Evolutionary conservation across 352 stramenopile genomes (phyloP), one percentile per base, ranked within the genome.

Genomic region (Phytophthora aleatoria): DNA sequence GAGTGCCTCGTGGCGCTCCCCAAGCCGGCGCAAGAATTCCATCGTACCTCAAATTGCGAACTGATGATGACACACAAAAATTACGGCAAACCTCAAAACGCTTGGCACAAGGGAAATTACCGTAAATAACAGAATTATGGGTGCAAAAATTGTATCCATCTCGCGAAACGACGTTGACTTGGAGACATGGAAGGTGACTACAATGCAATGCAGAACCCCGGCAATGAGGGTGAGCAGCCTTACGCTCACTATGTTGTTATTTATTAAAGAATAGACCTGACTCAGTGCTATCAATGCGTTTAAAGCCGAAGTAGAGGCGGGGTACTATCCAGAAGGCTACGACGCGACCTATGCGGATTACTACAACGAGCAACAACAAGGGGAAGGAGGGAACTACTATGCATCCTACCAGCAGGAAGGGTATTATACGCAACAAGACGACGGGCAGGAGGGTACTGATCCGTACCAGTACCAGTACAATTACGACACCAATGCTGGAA

Each of bases 1-100:
- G 44, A 98, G 75, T 24, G 75, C 73, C 73, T 97, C 84, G 68
- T 98, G 92, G 61, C 76, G 83, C 54, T 76, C 85, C 48, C 82
- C 67, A 9, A 97, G 58, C 36, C 77, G 67, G 49, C 88, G 83
- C 26, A 97, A 71, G 48, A 91, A 89, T 51, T 90, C 85, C 79
- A 97, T 94, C 62, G 5, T 24, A 12, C 33, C 33, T 38, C 33
- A 38, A 38, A 13, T 38, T 38, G 33, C 33, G 38, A n/a, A 51
- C 38, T 51, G 38, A 51, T 35, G 36, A 11, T 51, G 11, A 54
- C 33, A 27, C 15, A 16, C 41, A 45, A 53, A 43, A 43, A 20
- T 20, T 20, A 20, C 16, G 0, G 16, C 16, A 20, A 20, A 20
- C 16, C 16, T 20, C 16, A 20, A 20, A 20, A 20, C 16, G 16